Evolutionary conservation across 108 stramenopile species (phyloP), one percentile per base, ranked within the genome.

Genomic region (Bacterosira constricta): DNA sequence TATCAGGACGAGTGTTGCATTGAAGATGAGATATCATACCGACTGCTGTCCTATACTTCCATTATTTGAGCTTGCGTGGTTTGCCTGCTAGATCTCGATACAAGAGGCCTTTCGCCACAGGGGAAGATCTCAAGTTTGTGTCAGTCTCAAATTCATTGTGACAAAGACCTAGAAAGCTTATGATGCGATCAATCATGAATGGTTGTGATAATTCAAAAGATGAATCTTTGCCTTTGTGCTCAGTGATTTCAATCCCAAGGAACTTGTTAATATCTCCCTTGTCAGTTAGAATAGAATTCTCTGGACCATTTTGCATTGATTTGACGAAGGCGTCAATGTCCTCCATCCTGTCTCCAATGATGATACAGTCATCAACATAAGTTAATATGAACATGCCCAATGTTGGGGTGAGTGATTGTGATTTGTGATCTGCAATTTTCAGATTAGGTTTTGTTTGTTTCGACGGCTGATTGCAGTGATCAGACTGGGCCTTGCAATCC

Each of bases 21-120:
- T 50, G 50, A 0, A 83, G 45, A 57, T 83, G 83, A 2, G 31
- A 41, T 1, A 81, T 37, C 75, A 76, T 81, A 2, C 80, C 84
- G 0, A 85, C 55, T 1, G 67, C 76, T 15, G 72, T 59, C 2
- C 59, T 44, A 41, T 80, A 84, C 4, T 70, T 51, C 68, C 68
- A 84, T 15, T n/a, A n/a, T n/a, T 17, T n/a, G 6, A 63, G 58
- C 11, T 73, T 41, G 3, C 38, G 45, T 25, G 49, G 71, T 3
- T 29, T 51, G 0, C 71, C 77, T 6, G 63, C 44, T 0, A 36
- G 8, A 34, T 73, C 76, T 17, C 41, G 38, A 13, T 66, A 50
- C 12, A 57, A 17, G 31, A 57, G 32, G 12, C 30, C 30, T 15
- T 57, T 57, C 1, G 30, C 56, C 17, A 57, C 32, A n/a, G 56